Conservation (phyloP, 352 stramenopile genomes). For the Globisporangium takayamanum region DNA sequence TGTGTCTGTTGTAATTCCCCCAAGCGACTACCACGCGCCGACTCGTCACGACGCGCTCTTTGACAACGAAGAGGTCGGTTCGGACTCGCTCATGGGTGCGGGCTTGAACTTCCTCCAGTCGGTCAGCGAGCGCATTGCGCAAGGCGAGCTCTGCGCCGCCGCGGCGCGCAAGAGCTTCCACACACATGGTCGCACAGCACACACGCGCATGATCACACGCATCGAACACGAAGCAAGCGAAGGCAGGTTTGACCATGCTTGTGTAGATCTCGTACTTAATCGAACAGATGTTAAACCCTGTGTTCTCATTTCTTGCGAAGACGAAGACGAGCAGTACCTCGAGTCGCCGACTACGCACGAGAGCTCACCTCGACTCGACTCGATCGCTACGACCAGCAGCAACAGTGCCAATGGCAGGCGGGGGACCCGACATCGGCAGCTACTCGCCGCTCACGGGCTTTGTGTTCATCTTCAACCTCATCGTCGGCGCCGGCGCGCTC, state of each 20-base stretch:
- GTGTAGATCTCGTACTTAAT: constrained; percentile 3
- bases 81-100: too few relatives aligned
- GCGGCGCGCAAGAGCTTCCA: constrained; percentile 16
- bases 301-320: too few relatives aligned
- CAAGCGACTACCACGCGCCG: too few relatives aligned
- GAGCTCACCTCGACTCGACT: neutral
- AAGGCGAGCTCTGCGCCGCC: constrained; percentile 44
- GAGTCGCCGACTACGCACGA: too few relatives aligned
- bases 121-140: constrained; percentile 50
- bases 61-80: constrained; percentile 95
- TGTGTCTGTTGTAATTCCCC: too few relatives aligned
- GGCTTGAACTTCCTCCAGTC: constrained; percentile 71
- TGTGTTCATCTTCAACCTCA: constrained; percentile 90
- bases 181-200: too few relatives aligned
- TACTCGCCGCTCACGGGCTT: constrained; percentile 86
- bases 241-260: too few relatives aligned
- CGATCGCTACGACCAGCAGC: neutral
- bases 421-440: constrained; percentile 44
- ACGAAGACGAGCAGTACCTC: too few relatives aligned
- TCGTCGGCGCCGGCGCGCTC: constrained; percentile 79
- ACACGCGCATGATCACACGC: too few relatives aligned
- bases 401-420: constrained; percentile 35
- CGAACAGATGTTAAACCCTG: too few relatives aligned
- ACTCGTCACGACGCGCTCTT: constrained; percentile 75
- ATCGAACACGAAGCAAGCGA: too few relatives aligned